Percentiles rank a stretch among this genome's conserved stretches.
phyloP scores from a whole-genome alignment of 176 grass and related monocot species.

The Oryza meyeriana region DNA sequence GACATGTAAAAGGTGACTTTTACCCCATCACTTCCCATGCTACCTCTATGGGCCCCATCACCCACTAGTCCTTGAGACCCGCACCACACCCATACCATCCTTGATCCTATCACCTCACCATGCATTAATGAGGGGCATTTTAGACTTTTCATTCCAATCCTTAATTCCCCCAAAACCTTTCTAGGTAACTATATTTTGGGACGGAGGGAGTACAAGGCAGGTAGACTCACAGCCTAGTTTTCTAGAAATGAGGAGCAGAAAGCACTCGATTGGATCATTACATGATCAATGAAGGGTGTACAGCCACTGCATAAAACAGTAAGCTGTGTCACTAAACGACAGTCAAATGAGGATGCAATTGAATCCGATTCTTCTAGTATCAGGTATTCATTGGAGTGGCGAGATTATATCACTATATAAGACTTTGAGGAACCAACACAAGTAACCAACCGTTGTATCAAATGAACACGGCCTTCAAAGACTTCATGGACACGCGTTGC shows the following conservation, averaged over 20 bases:
- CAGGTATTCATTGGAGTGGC: background rate
- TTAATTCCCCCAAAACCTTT: too few relatives aligned
- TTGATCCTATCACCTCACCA: too few relatives aligned
- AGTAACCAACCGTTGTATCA: background rate
- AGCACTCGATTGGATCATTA: background rate
- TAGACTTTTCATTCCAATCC: too few relatives aligned
- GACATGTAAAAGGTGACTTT: too few relatives aligned
- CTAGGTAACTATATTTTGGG: too few relatives aligned
- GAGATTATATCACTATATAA: background rate
- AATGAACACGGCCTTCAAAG: background rate
- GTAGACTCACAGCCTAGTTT: background rate
- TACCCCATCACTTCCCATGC: too few relatives aligned
- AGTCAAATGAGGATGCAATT: background rate
- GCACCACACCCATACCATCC: too few relatives aligned
- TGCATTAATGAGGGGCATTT: too few relatives aligned
- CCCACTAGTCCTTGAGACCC: too few relatives aligned
- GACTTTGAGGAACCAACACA: background rate
- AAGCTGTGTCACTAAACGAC: conserved; percentile 7
- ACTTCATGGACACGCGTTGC: background rate
- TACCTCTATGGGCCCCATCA: too few relatives aligned
- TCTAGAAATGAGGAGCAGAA: conserved; percentile 8
- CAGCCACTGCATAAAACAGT: background rate
- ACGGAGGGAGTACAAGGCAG: background rate
- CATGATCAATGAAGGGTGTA: background rate
- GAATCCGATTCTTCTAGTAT: background rate